Base-by-base conservation (phyloP, 2,329 filamentous ascomycete species). In the Colletotrichum spaethianum region DNA sequence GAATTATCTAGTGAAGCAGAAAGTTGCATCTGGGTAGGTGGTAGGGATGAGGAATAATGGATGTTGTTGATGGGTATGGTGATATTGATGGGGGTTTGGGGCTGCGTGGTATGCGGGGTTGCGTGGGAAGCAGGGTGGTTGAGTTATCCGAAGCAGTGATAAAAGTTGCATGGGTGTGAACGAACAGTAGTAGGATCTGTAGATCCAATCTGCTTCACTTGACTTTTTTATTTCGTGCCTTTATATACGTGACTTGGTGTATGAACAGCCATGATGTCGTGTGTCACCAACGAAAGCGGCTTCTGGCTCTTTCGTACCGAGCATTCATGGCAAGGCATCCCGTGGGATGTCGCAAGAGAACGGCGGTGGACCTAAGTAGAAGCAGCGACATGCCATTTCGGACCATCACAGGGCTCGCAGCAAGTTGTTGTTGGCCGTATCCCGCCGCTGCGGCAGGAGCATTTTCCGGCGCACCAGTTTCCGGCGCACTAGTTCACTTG, bases 351-450 rank as follows among this genome's bases (percentile, higher is more conserved):
- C 26, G 26, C 28, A 31, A 53, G 26, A 5, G 20, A 12, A 48
- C 20, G 44, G 44, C 44, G 44, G 44, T 23, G 44, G 20, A 48
- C 5, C 44, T n/a, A 23, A 48, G 20, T 23, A 8, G 20, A 23
- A 48, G 44, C n/a, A 3, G 44, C 20, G 7, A 48, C 20, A 23
- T 31, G 23, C 50, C 50, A 33, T 53, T 53, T 33, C n/a, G 44
- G 44, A 23, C n/a, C 20, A 48, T 48, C 44, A 23, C 50, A 53
- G 50, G 50, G 50, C 50, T 53, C 26, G 50, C 50, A 33, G 50
- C 50, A 14, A 53, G 50, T 4, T 33, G 50, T 28, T 52, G 26
- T 28, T 53, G 50, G 26, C 26, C 50, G 23, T 53, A 28, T 53
- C 14, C 48, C 6, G 50, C 44, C 44, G 44, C 44, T 48, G n/a